These are phyloP conservation scores for Chaetomium cochliodes DNA, from an alignment of 495 filamentous ascomycete species.

Conservation along the genomic window DNA sequence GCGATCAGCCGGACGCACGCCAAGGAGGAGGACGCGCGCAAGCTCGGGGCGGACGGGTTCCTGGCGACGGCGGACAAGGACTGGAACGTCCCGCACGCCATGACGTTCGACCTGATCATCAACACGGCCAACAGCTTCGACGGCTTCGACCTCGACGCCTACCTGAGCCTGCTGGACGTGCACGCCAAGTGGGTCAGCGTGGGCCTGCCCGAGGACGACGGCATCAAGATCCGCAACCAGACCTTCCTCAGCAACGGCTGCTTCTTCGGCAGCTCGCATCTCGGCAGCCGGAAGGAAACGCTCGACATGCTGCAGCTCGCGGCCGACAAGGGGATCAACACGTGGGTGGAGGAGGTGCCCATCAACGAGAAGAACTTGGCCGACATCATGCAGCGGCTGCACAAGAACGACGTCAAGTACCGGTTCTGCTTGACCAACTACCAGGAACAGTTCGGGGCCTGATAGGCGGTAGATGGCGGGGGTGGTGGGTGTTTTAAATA, in stretches of 20 bases:
- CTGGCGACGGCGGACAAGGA: conserved; percentile 64
- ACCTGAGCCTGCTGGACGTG: conserved; percentile 76
- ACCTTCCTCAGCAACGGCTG: conserved; percentile 74
- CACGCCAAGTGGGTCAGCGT: conserved; percentile 81
- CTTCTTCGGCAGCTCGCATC: conserved; percentile 75
- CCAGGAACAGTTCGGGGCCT: conserved; percentile 44
- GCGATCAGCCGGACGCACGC: conserved; percentile 65
- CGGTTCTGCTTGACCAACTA: conserved; percentile 50
- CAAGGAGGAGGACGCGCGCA: conserved; percentile 67
- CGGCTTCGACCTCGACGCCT: conserved; percentile 60
- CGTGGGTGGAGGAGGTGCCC: conserved; percentile 75
- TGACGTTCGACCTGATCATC: conserved; percentile 61
- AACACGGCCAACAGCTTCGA: conserved; percentile 56
- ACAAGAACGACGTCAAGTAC: conserved; percentile 66
- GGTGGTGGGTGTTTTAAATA: background rate
- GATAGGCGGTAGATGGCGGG: background rate
- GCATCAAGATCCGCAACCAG: conserved; percentile 71
- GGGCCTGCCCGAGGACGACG: conserved; percentile 78
- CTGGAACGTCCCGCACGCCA: conserved; percentile 57
- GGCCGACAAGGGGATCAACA: conserved; percentile 74
- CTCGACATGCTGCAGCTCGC: conserved; percentile 79
- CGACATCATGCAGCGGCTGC: conserved; percentile 63
- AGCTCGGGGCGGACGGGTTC: conserved; percentile 73
- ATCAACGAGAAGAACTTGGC: conserved; percentile 69
- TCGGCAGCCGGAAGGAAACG: conserved; percentile 79